Evolutionary conservation across 1,139 yeast genomes (phyloP), one percentile per base, ranked within the genome.

Genomic region (Keqinozyma sinolaborantium): DNA sequence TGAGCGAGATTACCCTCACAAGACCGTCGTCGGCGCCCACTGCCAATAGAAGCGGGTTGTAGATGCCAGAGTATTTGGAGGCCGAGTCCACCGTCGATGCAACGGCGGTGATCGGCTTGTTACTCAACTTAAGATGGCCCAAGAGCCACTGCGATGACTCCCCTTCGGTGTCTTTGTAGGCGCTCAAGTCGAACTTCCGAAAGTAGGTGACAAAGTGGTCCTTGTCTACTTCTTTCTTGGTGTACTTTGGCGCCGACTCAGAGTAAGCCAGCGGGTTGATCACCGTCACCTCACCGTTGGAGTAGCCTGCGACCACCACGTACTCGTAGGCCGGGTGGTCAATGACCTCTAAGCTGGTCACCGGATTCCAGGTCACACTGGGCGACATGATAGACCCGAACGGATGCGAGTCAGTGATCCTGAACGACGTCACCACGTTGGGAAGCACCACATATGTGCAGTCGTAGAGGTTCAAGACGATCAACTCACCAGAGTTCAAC

Each of bases 11-110:
- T 18, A 83, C 48, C 29, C 83, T 59, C 11, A 81, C 60, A 40
- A 73, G 72, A 1, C 92, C 95, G 50, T 83, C 90, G 42, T 77
- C 83, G 5, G 79, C 63, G 0, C 83, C 77, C 25, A 82, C 52
- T 0, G 83, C 78, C 5, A 64, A 40, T 14, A 72, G 44, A 42
- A 79, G 75, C 14, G 85, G 83, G 23, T 46, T 52, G 28, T 65
- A 58, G 75, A 25, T 30, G 9, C 23, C 34, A 8, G 33, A 13
- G 6, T 32, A 9, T 4, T 25, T 26, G 3, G 24, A 12, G 10
- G 32, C 32, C 20, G 48, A 37, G 1, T 54, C 41, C 11, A 56
- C 35, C 0, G 65, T 59, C 2, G 62, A 51, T 2, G 51, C 39
- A 8, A 60, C 50, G 13, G 57, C 41, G 1, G 64, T 58, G 23